phyloP scores from a whole-genome alignment of 2,329 filamentous ascomycete species.

The Diaporthe amygdali region DNA sequence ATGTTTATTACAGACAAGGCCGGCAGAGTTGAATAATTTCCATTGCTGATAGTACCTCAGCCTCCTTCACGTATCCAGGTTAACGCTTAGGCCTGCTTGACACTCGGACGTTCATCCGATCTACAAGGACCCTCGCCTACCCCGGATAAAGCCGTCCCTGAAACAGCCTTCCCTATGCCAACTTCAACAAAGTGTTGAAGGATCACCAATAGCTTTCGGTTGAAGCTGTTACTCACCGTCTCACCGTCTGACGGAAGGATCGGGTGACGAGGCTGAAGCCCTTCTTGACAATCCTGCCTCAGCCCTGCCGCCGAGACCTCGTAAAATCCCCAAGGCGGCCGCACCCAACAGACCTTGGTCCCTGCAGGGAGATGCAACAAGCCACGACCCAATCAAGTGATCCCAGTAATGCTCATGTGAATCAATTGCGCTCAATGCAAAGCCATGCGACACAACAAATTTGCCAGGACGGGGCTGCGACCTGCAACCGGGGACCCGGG shows the following conservation, averaged over 20 bases:
- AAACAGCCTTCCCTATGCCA: neutral
- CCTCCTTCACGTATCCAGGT: neutral
- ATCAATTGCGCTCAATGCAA: neutral
- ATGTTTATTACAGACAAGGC: neutral
- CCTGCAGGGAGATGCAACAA: neutral
- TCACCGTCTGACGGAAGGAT: neutral
- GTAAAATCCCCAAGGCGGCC: neutral
- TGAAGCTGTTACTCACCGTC: neutral
- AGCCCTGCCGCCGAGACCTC: neutral
- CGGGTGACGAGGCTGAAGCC: neutral
- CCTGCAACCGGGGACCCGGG: neutral
- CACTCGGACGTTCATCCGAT: slow-evolving; percentile 4
- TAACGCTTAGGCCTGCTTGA: neutral
- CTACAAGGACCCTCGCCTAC: neutral
- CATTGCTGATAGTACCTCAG: neutral
- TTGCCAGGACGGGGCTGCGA: neutral
- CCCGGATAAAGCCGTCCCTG: slow-evolving; percentile 3
- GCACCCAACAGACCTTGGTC: neutral
- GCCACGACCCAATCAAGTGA: neutral
- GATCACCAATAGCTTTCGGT: neutral
- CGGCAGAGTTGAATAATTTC: neutral
- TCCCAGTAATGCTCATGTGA: neutral
- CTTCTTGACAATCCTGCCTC: neutral
- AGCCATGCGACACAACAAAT: neutral
- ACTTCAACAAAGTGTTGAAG: neutral